Conservation (phyloP, 495 filamentous ascomycete species). For the Penicillium dipodomyicola region DNA sequence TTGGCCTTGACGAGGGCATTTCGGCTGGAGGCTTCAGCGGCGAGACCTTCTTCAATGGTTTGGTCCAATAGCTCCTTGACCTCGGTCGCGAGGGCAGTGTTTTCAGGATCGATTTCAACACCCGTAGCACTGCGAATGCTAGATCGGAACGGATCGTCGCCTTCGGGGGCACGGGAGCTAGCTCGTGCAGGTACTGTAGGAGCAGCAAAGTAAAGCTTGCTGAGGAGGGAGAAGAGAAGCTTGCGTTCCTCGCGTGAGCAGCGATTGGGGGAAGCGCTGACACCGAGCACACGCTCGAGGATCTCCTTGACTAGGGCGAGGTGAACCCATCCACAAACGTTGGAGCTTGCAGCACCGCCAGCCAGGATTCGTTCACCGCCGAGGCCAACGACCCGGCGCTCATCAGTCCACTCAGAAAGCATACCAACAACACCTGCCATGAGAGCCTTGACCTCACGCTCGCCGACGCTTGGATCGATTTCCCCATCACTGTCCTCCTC, state of each 20-base stretch:
- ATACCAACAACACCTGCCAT: conserved; percentile 72
- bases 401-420: conserved; percentile 94
- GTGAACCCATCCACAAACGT: conserved; percentile 54
- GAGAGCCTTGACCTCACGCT: conserved; percentile 78
- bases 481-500: conserved; percentile 51
- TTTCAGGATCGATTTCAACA: conserved; percentile 36
- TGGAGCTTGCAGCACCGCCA: conserved; percentile 55
- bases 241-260: conserved; percentile 79
- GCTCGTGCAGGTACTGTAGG: conserved; percentile 37
- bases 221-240: conserved; percentile 69
- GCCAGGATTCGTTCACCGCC: conserved; percentile 51
- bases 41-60: conserved; percentile 68
- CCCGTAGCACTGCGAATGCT: conserved; percentile 39
- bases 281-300: conserved; percentile 32
- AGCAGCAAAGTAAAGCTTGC: conserved; percentile 77
- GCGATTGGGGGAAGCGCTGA: conserved; percentile 37
- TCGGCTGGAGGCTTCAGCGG: conserved; percentile 65
- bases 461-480: conserved; percentile 67
- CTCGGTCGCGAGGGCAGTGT: conserved; percentile 37
- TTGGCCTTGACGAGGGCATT: conserved; percentile 81
- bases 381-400: conserved; percentile 75
- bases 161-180: conserved; percentile 42
- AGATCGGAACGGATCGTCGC: conserved; percentile 41
- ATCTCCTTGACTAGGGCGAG: conserved; percentile 39
- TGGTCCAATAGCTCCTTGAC: conserved; percentile 55